Evolutionary conservation across 2,329 filamentous ascomycete genomes (phyloP), one percentile per base, ranked within the genome.

Genomic region (Metarhizium robertsii): DNA sequence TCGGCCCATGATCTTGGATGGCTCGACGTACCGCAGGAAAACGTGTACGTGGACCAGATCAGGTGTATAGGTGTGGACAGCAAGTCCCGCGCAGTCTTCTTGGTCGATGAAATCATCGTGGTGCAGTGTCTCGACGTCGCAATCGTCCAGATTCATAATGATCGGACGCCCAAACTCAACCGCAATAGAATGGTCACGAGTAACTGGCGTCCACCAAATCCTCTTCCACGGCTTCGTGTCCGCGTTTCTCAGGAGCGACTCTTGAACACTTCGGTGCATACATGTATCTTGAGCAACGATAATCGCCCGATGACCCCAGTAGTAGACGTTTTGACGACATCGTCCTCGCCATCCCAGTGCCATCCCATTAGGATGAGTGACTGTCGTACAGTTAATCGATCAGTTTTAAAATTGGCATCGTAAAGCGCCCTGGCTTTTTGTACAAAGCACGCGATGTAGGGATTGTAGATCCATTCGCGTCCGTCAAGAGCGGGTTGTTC

Each of bases 291-390:
- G 94, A 5, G 94, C 94, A 43, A 97, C 91, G 53, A 96, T 92
- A 50, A 91, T 95, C 49, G 92, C 94, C 49, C 96, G 92, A 61
- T 92, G 82, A 56, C 87, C 96, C 94, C 94, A 99, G 75, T 97
- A 97, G 68, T 97, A 99, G 16, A 97, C 94, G 64, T 99, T 99
- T 96, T 96, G 5, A 94, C 97, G 20, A 99, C 94, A 72, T 99
- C 94, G 75, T 99, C 94, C 4, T 92, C 94, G 0, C 92, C 92
- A 73, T 99, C 94, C 92, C 94, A 97, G 71, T 96, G 97, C 94
- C 94, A 97, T 32, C 92, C 92, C 87, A 99, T 94, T 49, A 99
- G 72, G 46, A 97, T 82, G 58, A 97, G 76, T 2, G 92, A 91
- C 71, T 97, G 94, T 2, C 92, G 61, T 20, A 97, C 96, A 0